These are phyloP conservation scores for Pleurotus ostreatus DNA, from an alignment of 768 basidiomycete genomes.

Conservation along the genomic window DNA sequence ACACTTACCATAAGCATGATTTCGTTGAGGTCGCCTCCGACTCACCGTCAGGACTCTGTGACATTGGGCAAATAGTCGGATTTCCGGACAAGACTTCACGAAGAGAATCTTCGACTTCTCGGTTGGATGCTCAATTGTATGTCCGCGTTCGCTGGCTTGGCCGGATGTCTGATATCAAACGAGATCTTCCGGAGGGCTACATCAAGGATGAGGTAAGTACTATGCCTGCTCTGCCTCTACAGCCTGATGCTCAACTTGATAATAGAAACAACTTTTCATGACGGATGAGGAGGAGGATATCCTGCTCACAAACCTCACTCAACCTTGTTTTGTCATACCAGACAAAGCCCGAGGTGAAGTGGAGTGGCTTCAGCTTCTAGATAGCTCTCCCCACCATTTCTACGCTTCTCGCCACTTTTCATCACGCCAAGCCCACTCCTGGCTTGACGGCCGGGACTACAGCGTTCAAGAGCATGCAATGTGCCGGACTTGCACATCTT, in stretches of 20 bases:
- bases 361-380: constrained; percentile 33
- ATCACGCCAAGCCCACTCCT: constrained; percentile 29
- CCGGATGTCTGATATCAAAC: neutral
- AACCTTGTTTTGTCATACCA: constrained; percentile 45
- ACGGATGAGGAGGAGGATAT: constrained; percentile 42
- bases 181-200: constrained; percentile 29
- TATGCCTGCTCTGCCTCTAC: neutral
- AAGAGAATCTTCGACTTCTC: too few relatives aligned
- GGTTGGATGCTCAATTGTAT: neutral
- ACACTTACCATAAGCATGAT: constrained; percentile 57
- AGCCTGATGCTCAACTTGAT: too few relatives aligned
- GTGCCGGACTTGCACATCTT: constrained; percentile 40
- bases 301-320: constrained; percentile 35
- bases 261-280: constrained; percentile 57
- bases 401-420: constrained; percentile 52
- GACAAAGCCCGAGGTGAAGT: constrained; percentile 15
- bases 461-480: constrained; percentile 31
- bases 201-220: constrained; percentile 56
- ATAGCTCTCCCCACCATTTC: constrained; percentile 53
- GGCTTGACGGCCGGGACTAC: constrained; percentile 31
- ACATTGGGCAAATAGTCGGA: constrained; percentile 48
- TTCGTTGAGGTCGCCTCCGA: constrained; percentile 49
- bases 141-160: neutral
- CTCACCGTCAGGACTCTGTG: constrained; percentile 38
- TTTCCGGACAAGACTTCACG: too few relatives aligned